Evolutionary conservation across 306 rosid species (phyloP).

Genomic region (Pterocarpus santalinus): DNA sequence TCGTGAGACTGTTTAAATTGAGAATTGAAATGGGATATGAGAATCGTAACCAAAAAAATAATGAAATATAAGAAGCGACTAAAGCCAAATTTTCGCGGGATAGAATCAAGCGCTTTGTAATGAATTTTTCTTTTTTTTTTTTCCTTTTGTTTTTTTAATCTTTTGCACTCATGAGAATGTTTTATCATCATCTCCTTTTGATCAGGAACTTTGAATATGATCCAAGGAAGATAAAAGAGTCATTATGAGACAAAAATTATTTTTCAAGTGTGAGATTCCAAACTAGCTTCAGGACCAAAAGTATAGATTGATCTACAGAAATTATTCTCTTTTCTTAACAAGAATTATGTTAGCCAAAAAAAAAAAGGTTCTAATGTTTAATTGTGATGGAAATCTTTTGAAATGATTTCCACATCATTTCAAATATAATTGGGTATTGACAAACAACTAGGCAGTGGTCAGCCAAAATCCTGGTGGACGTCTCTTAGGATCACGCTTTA

Average conservation of each 20-base stretch:
- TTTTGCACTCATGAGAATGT: constrained; percentile 1
- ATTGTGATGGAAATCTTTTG: constrained; percentile 32
- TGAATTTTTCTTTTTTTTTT: neutral
- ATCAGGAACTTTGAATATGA: constrained; percentile 6
- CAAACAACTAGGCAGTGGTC: constrained; percentile 46
- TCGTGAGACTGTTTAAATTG: constrained; percentile 35
- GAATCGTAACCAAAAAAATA: neutral
- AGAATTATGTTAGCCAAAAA: constrained; percentile 23
- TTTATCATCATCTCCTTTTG: constrained; percentile 17
- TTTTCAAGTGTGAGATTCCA: constrained; percentile 30
- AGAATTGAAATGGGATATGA: constrained; percentile 30
- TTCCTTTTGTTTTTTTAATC: neutral
- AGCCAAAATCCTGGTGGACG: constrained; percentile 48
- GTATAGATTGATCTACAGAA: neutral
- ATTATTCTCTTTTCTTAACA: constrained; percentile 42
- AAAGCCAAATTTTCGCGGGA: constrained; percentile 52
- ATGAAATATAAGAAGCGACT: constrained; percentile 29
- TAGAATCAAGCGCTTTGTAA: constrained; percentile 41
- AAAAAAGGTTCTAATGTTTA: constrained; percentile 38
- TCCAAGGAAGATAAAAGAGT: constrained; percentile 17
- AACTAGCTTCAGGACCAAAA: constrained; percentile 18
- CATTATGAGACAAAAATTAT: constrained; percentile 12
- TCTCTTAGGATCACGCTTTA: constrained; percentile 44
- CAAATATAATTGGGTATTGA: constrained; percentile 50
- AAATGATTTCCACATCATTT: constrained; percentile 42